Conservation (phyloP, 768 basidiomycete species). For the Trametes villosa region DNA sequence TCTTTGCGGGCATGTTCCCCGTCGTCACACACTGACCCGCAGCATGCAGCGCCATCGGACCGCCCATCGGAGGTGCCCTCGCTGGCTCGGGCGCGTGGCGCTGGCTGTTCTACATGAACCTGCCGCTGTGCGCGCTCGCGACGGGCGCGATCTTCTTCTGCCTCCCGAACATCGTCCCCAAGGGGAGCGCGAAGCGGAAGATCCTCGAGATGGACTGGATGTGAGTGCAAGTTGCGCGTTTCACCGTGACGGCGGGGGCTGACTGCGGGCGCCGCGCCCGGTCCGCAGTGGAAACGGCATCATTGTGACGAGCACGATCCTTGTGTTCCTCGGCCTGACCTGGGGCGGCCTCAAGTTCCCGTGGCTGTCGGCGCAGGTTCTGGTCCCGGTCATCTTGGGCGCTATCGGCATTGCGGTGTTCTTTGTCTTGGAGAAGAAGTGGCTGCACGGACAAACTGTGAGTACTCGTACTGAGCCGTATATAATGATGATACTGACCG, state of each 20-base stretch:
- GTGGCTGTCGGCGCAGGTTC: slow-evolving; percentile 38
- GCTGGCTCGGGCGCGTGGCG: slow-evolving; percentile 15
- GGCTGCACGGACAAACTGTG: slow-evolving; percentile 33
- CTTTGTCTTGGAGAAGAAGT: slow-evolving; percentile 36
- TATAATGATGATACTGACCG: neutral
- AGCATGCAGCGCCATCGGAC: slow-evolving; percentile 27
- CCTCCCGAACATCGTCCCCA: slow-evolving; percentile 25
- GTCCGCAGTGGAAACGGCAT: slow-evolving; percentile 30
- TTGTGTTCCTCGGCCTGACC: slow-evolving; percentile 29
- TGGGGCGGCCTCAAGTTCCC: slow-evolving; percentile 43
- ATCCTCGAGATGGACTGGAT: slow-evolving; percentile 42
- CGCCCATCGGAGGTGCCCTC: slow-evolving; percentile 36
- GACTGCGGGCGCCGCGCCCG: neutral
- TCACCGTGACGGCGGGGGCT: neutral
- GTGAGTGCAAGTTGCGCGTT: slow-evolving; percentile 28
- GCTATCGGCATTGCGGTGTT: slow-evolving; percentile 37
- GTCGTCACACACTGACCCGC: neutral
- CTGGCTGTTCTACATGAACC: slow-evolving; percentile 25
- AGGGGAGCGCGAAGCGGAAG: slow-evolving; percentile 32
- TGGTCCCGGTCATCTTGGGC: slow-evolving; percentile 43
- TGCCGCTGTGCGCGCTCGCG: slow-evolving; percentile 14
- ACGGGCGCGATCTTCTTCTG: neutral
- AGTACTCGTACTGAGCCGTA: neutral
- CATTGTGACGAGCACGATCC: slow-evolving; percentile 26
- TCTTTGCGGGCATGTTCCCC: neutral